These are phyloP conservation scores for Cylindrotheca fusiformis DNA, from an alignment of 108 stramenopile species.

Conservation along the genomic window DNA sequence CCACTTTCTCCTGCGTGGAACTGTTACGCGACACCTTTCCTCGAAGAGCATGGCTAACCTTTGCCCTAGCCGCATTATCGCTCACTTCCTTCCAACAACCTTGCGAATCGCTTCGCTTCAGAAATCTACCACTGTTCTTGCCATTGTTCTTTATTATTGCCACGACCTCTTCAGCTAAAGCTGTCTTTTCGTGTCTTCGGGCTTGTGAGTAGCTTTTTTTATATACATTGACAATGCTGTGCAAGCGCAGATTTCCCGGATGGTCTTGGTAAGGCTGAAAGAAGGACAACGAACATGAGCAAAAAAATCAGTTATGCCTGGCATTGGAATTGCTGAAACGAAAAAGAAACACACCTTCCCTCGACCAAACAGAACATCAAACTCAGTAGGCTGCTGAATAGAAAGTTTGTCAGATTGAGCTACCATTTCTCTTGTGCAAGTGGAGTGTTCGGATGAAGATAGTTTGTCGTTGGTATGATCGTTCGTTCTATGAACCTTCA, in stretches of 20 bases:
- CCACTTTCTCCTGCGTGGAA: no score
- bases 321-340: no score
- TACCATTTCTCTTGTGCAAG: no score
- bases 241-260: conserved; percentile 10
- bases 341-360: conserved; percentile 1
- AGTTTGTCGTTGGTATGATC: no score
- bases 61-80: conserved; percentile 9
- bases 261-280: conserved; percentile 15
- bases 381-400: conserved; percentile 1
- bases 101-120: conserved; percentile 3
- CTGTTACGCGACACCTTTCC: no score
- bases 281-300: neutral
- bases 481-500: no score
- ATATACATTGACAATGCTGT: conserved; percentile 8
- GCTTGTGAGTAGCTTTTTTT: conserved; percentile 1
- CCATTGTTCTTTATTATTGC: conserved; percentile 4
- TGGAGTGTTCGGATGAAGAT: no score
- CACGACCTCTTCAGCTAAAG: conserved; percentile 18
- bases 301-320: neutral
- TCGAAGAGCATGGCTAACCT: conserved; percentile 17
- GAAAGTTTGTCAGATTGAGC: no score
- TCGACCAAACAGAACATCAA: conserved; percentile 15
- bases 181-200: conserved; percentile 8
- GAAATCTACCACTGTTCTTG: conserved; percentile 12
- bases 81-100: conserved; percentile 8